Conservation (phyloP, 202 grass and related monocot species). For the Thinopyrum obtusiflorum region DNA sequence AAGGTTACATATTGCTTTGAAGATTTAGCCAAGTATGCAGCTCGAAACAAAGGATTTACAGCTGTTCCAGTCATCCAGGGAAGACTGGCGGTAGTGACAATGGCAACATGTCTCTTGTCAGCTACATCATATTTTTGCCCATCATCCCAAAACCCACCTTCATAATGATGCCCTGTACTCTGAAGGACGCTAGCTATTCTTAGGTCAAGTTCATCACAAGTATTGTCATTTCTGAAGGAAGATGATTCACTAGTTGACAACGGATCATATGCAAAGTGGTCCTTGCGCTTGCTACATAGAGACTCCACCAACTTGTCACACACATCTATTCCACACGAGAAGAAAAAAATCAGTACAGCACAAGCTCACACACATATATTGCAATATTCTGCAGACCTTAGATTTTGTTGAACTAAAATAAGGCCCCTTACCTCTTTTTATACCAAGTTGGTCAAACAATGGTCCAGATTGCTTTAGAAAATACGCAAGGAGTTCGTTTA, state of each 20-base stretch:
- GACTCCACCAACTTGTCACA: conserved; percentile 74
- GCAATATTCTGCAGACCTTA: neutral
- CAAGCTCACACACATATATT: conserved; percentile 7
- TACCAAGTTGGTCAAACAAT: conserved; percentile 91
- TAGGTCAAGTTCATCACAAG: conserved; percentile 68
- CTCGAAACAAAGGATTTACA: conserved; percentile 89
- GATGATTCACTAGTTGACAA: conserved; percentile 42
- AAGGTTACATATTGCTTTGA: conserved; percentile 82
- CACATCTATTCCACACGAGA: conserved; percentile 55
- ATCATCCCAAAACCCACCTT: conserved; percentile 69
- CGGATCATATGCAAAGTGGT: conserved; percentile 33
- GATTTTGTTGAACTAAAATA: neutral
- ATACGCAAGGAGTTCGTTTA: conserved; percentile 86
- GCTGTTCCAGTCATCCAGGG: conserved; percentile 97
- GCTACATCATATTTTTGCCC: conserved; percentile 36
- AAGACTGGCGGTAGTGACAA: conserved; percentile 93
- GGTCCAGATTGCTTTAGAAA: conserved; percentile 92
- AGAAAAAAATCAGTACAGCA: conserved; percentile 26
- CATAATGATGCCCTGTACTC: conserved; percentile 77
- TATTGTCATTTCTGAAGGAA: conserved; percentile 48
- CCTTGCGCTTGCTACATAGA: conserved; percentile 70
- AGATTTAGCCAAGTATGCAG: conserved; percentile 84
- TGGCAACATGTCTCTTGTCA: conserved; percentile 85
- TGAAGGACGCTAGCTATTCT: conserved; percentile 84
- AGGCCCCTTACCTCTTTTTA: conserved; percentile 68